Evolutionary conservation across 768 basidiomycete species (phyloP).

Genomic region (Rubroboletus pulcherrimus): DNA sequence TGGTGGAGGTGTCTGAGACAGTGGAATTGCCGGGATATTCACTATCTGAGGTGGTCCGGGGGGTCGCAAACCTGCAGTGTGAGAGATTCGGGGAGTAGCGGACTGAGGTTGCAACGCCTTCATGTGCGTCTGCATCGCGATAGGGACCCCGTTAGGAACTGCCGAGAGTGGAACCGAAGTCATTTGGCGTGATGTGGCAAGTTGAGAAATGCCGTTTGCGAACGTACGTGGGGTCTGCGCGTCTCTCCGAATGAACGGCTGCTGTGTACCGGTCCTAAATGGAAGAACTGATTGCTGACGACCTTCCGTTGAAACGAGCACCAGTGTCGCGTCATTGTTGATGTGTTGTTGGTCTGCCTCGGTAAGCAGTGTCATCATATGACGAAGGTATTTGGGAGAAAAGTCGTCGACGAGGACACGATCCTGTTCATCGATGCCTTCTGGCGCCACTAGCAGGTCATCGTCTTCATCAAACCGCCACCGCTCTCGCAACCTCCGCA

Average conservation of each 20-base stretch:
- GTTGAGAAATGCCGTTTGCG: slow-evolving; percentile 26
- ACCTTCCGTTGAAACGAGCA: slow-evolving; percentile 44
- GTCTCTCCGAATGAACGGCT: slow-evolving; percentile 26
- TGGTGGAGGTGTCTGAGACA: slow-evolving; percentile 36
- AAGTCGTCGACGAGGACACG: slow-evolving; percentile 71
- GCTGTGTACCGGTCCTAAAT: slow-evolving; percentile 37
- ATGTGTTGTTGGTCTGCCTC: slow-evolving; percentile 52
- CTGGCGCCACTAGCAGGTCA: slow-evolving; percentile 47
- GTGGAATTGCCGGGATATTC: slow-evolving; percentile 28
- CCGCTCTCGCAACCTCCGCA: slow-evolving; percentile 45
- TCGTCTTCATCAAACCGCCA: slow-evolving; percentile 75
- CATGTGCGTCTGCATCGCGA: slow-evolving; percentile 57
- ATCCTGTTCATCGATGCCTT: slow-evolving; percentile 65
- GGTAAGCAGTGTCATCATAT: slow-evolving; percentile 52
- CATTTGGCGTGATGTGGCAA: slow-evolving; percentile 21
- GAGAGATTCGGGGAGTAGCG: slow-evolving; percentile 50
- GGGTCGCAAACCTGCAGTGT: slow-evolving; percentile 36
- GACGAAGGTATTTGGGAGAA: slow-evolving; percentile 53
- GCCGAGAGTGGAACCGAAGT: slow-evolving; percentile 21
- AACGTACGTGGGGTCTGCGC: slow-evolving; percentile 20
- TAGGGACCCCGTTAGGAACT: slow-evolving; percentile 45
- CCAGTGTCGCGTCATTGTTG: slow-evolving; percentile 48
- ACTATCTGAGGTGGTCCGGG: slow-evolving; percentile 37
- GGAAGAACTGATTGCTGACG: slow-evolving; percentile 49
- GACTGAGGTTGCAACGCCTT: slow-evolving; percentile 58